Base-by-base conservation (phyloP, 495 filamentous ascomycete genomes). In the Filosporella fistucella region DNA sequence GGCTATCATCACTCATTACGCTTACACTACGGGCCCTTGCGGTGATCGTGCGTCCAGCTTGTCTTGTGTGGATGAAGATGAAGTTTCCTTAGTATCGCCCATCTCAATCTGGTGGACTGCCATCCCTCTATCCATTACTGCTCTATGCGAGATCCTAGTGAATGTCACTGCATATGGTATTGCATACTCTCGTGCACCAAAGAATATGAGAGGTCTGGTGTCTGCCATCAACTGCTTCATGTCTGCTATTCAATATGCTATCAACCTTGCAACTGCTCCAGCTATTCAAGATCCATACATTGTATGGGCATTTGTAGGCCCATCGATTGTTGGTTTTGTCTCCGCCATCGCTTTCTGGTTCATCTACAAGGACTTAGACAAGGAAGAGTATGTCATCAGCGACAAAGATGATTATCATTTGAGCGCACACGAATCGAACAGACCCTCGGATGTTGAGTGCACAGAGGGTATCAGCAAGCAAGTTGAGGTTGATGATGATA, bases 111-210 rank as follows among this genome's bases (percentile, higher is more conserved):
- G 38, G 47, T 65, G 57, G 36, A 72, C 72, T 35, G 60, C 65
- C 2, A 62, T 74, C 8, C 70, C 71, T 12, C 67, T 72, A 36
- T 60, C 72, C 29, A 55, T 76, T 33, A 66, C 63, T 6, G 85
- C 76, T 29, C 57, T 86, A 26, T 77, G 76, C 1, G 85, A 88
- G 58, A 74, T 82, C 39, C 84, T 88, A 56, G 74, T 77, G 51
- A 81, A 80, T 34, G 80, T 86, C n/a, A 85, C 84, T 1, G 78
- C 74, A 1, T 80, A 85, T 52, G 83, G 83, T 56, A 77, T 86
- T 51, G 84, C 82, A 12, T 89, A 84, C 64, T 76, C 82, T 10
- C 77, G 81, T 17, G 74, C 84, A 0, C 84, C 85, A 4, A 66
- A 75, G 29, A 76, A 71, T 54, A 89, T 88, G 85, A 77, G 79